Conservation (phyloP, 2,329 filamentous ascomycete species). For the Hymenoscyphus repandus region DNA sequence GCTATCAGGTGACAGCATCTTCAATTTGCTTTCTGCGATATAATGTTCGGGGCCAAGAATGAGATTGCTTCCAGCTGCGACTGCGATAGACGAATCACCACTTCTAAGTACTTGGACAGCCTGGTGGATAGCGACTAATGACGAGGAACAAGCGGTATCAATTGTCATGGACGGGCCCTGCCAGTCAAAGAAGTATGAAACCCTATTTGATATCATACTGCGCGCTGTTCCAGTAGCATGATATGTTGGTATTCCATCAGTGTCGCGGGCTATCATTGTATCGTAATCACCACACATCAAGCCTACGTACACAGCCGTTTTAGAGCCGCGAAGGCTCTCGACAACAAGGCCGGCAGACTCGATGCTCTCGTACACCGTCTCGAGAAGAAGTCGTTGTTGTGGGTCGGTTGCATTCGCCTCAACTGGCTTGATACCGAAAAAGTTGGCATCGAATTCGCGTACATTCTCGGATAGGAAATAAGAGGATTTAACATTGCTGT, state of each 20-base stretch:
- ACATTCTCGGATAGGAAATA: constrained; percentile 33
- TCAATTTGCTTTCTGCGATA: constrained; percentile 31
- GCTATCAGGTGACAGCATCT: constrained; percentile 27
- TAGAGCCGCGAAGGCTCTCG: constrained; percentile 15
- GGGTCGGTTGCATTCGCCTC: constrained; percentile 17
- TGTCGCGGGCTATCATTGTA: constrained; percentile 29
- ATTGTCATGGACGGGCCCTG: constrained; percentile 35
- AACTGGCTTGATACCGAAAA: constrained; percentile 22
- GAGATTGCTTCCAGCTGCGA: constrained; percentile 16
- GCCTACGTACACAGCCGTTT: constrained; percentile 30
- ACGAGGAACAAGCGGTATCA: constrained; percentile 36
- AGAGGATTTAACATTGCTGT: not conserved
- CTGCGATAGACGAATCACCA: constrained; percentile 8
- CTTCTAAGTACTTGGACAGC: constrained; percentile 20
- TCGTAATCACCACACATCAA: constrained; percentile 24
- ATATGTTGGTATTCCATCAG: constrained; percentile 31
- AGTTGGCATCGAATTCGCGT: constrained; percentile 33
- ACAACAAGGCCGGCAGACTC: constrained; percentile 19
- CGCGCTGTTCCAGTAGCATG: constrained; percentile 30
- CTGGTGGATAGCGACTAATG: constrained; percentile 32
- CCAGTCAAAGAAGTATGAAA: constrained; percentile 39
- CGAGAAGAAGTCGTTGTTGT: constrained; percentile 19
- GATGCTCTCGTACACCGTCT: constrained; percentile 24
- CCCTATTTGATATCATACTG: constrained; percentile 35
- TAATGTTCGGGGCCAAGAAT: constrained; percentile 8